These are phyloP conservation scores for Fusarium albidum DNA, from an alignment of 2,329 filamentous ascomycete species.

Conservation along the genomic window DNA sequence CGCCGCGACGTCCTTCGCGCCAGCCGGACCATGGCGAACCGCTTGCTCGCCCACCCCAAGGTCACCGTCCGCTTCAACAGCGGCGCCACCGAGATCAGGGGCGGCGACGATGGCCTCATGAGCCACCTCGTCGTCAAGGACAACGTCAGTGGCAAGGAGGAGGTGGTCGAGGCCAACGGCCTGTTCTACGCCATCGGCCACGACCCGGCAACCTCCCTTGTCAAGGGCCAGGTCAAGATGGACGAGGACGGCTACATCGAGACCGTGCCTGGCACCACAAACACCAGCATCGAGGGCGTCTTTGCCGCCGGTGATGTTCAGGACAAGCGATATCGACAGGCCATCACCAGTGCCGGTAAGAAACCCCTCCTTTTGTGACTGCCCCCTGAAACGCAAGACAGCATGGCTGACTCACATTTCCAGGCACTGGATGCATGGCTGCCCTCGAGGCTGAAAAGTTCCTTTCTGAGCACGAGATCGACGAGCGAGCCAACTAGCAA, in stretches of 20 bases:
- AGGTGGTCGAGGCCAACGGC: constrained; percentile 89
- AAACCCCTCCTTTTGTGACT: constrained; percentile 33
- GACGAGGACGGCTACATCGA: constrained; percentile 92
- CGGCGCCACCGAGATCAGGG: constrained; percentile 82
- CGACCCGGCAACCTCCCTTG: constrained; percentile 88
- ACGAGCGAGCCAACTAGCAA: constrained; percentile 23
- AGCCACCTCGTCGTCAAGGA: constrained; percentile 86
- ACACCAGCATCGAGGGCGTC: constrained; percentile 89
- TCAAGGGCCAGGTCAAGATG: constrained; percentile 89
- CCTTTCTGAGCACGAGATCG: constrained; percentile 75
- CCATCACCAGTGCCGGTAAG: constrained; percentile 94
- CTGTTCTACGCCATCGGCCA: constrained; percentile 98
- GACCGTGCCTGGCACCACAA: constrained; percentile 86
- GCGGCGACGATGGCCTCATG: constrained; percentile 88
- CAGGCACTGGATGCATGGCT: constrained; percentile 92
- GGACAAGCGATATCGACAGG: constrained; percentile 97
- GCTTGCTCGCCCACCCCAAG: constrained; percentile 85
- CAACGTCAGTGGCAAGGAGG: constrained; percentile 75
- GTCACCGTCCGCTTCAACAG: constrained; percentile 89
- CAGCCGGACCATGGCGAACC: constrained; percentile 89
- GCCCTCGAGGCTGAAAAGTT: constrained; percentile 96
- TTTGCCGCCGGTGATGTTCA: constrained; percentile 98
- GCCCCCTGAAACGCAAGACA: background rate
- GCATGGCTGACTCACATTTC: background rate
- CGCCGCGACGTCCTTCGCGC: constrained; percentile 87